phyloP scores from a whole-genome alignment of 2,329 filamentous ascomycete genomes.

The Parascedosporium putredinis region DNA sequence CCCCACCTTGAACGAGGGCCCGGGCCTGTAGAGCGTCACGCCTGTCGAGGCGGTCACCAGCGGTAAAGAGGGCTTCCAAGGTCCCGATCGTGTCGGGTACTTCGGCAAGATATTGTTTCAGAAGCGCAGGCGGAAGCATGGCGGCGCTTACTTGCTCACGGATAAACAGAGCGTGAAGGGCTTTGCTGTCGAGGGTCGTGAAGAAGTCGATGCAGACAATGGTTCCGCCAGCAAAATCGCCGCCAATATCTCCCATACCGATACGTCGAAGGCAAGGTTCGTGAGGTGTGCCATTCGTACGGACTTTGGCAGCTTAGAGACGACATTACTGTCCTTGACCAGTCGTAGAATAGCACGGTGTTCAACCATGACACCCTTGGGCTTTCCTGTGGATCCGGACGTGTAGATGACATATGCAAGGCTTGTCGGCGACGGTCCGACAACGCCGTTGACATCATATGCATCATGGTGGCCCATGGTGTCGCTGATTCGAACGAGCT shows the following conservation, averaged over 20 bases:
- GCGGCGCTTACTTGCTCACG: not conserved
- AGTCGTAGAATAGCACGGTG: constrained; percentile 7
- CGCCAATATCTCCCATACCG: constrained; percentile 9
- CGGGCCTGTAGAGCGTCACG: not conserved
- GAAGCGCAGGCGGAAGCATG: not conserved
- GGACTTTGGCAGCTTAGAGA: not conserved
- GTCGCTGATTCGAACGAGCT: not conserved
- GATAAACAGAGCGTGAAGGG: not conserved
- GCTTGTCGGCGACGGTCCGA: constrained; percentile 8
- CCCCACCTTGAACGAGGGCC: constrained; percentile 3
- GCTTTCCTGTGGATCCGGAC: constrained; percentile 12
- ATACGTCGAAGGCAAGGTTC: constrained; percentile 11
- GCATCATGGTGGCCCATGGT: too few species aligned
- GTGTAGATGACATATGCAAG: constrained; percentile 13
- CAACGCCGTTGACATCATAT: too few species aligned
- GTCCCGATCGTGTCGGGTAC: not conserved
- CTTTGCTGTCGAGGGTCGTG: not conserved
- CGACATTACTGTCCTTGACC: not conserved
- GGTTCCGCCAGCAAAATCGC: constrained; percentile 6
- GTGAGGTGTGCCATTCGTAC: constrained; percentile 10
- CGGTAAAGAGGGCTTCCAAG: not conserved
- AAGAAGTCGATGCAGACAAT: not conserved
- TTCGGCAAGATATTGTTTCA: not conserved
- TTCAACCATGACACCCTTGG: constrained; percentile 13
- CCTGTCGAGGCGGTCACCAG: not conserved